These are phyloP conservation scores for Phaeosphaeria sp. DNA, from an alignment of 2,329 filamentous ascomycete genomes.

Conservation along the genomic window DNA sequence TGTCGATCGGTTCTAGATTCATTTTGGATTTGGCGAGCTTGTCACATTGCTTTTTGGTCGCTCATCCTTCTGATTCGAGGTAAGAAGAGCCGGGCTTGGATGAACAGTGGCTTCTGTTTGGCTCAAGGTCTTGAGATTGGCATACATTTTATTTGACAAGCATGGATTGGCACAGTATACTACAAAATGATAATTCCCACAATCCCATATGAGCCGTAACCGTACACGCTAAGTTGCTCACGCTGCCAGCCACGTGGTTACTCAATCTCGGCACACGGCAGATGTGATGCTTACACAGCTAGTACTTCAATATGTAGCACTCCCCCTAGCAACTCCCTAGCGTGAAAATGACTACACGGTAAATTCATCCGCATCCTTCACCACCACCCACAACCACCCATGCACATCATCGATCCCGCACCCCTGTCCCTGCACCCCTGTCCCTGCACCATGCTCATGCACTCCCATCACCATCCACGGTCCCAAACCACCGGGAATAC, in stretches of 20 bases:
- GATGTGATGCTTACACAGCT: background rate
- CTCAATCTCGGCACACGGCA: background rate
- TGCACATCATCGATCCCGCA: background rate
- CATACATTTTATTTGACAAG: background rate
- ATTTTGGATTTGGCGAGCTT: background rate
- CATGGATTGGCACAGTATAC: background rate
- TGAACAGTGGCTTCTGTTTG: background rate
- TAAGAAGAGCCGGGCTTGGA: background rate
- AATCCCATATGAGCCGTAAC: background rate
- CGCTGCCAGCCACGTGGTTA: background rate
- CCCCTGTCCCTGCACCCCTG: background rate
- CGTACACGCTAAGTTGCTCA: background rate
- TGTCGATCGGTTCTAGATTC: background rate
- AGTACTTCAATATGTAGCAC: background rate
- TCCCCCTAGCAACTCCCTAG: background rate
- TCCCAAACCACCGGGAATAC: background rate
- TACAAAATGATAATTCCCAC: too few relatives aligned
- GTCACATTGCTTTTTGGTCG: background rate
- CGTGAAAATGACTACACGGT: background rate
- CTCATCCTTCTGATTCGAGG: background rate
- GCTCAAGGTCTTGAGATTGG: background rate
- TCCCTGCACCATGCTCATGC: background rate
- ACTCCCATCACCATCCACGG: background rate
- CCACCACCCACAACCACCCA: background rate
- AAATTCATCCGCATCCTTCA: background rate